phyloP scores from a whole-genome alignment of 331 rosid species.

The Erythrophleum ivorense region DNA sequence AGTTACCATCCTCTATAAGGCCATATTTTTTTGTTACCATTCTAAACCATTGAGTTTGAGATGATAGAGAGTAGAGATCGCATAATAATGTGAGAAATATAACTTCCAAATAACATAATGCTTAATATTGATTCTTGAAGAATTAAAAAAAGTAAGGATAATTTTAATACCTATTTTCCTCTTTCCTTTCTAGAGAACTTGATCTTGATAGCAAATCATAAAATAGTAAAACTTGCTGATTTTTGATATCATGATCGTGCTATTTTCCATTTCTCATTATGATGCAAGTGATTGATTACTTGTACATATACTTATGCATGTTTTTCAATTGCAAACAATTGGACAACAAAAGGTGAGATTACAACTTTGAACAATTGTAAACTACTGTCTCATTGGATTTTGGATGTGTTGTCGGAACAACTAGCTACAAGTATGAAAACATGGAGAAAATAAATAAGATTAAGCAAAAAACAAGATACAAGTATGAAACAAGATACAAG shows the following conservation, averaged over 20 bases:
- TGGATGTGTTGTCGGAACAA: too few relatives aligned
- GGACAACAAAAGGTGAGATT: too few relatives aligned
- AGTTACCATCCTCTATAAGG: neutral
- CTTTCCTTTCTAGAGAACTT: constrained; percentile 71
- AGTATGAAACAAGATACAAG: too few relatives aligned
- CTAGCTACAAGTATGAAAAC: too few relatives aligned
- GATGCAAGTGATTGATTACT: too few relatives aligned
- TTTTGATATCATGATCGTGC: constrained; percentile 31
- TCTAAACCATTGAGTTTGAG: constrained; percentile 18
- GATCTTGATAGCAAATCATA: constrained; percentile 83
- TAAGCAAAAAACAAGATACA: too few relatives aligned
- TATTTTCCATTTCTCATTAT: too few relatives aligned
- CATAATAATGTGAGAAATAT: neutral
- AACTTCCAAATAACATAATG: neutral
- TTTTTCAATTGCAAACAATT: too few relatives aligned
- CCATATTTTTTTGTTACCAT: neutral
- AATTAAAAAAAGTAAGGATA: neutral
- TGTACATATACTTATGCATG: too few relatives aligned
- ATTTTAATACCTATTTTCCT: constrained; percentile 41
- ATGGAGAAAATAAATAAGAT: too few relatives aligned
- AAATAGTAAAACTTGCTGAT: constrained; percentile 89
- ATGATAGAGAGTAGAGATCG: neutral
- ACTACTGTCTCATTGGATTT: too few relatives aligned
- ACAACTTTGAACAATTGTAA: too few relatives aligned
- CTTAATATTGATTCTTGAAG: neutral